Evolutionary conservation across 306 rosid species (phyloP).

Genomic region (Astragalus glycyphyllos): DNA sequence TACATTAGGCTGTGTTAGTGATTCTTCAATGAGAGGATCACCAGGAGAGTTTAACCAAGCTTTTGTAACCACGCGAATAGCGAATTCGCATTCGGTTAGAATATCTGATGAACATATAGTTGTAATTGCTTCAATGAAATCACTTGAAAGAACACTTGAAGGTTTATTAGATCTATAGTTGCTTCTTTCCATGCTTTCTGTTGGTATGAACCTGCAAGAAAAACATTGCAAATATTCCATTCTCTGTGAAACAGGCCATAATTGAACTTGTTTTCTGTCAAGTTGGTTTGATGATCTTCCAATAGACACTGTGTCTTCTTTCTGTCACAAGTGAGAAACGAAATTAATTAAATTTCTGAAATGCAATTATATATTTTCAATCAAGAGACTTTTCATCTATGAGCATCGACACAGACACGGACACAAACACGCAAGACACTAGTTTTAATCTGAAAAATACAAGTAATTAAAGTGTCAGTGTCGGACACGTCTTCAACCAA

Average conservation of each 20-base stretch:
- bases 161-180: conserved; percentile 45
- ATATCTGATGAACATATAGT: conserved; percentile 64
- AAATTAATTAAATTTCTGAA: conserved; percentile 36
- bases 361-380: conserved; percentile 7
- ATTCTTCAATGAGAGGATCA: conserved; percentile 60
- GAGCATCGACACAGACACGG: too few species aligned
- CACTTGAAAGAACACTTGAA: conserved; percentile 55
- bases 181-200: conserved; percentile 50
- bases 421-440: too few species aligned
- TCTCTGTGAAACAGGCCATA: conserved; percentile 49
- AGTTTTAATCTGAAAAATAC: too few species aligned
- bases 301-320: conserved; percentile 37
- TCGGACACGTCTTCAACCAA: too few species aligned
- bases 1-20: conserved; percentile 58
- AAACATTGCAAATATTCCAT: conserved; percentile 59
- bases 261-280: conserved; percentile 47
- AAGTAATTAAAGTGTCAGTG: too few species aligned
- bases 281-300: conserved; percentile 51
- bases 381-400: background rate
- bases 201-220: conserved; percentile 60
- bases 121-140: conserved; percentile 55
- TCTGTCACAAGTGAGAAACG: conserved; percentile 50
- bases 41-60: conserved; percentile 78
- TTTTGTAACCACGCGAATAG: conserved; percentile 62
- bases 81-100: conserved; percentile 66